A percentile compares a stretch with the other conserved stretches of the same genome.
Evolutionary conservation across 768 basidiomycete species (phyloP).

Genomic region (Calocybe cyanea): DNA sequence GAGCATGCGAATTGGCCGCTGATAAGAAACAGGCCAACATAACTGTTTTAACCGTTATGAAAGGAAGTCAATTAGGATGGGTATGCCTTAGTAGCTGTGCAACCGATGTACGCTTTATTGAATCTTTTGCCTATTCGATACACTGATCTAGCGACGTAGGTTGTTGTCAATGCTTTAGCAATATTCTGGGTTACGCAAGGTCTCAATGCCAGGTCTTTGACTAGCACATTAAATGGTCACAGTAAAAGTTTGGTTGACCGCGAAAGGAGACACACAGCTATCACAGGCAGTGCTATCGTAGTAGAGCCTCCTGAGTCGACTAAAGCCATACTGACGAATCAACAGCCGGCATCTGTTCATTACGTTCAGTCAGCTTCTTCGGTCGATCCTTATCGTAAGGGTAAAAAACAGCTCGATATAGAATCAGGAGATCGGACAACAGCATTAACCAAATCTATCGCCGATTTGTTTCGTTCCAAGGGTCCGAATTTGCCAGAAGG

Average conservation of each 20-base stretch:
- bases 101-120: conserved; percentile 25
- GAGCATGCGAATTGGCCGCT: background rate
- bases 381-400: background rate
- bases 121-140: background rate
- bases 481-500: conserved; percentile 10
- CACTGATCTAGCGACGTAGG: conserved; percentile 21
- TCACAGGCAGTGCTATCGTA: background rate
- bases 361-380: background rate
- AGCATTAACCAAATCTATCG: background rate
- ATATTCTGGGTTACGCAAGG: conserved; percentile 45
- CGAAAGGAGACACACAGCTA: background rate
- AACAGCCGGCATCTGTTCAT: background rate
- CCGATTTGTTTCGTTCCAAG: conserved; percentile 1
- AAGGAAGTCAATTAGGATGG: conserved; percentile 46
- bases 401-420: conserved; percentile 1
- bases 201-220: background rate
- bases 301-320: background rate
- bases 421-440: background rate
- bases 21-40: conserved; percentile 32
- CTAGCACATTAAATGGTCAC: background rate
- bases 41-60: conserved; percentile 37
- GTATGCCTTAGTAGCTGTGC: conserved; percentile 41
- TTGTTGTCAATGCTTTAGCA: conserved; percentile 42
- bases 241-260: conserved; percentile 1
- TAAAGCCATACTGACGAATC: background rate